Base-by-base conservation (phyloP, 129 eudicot species). In the Oenanthe sinensis region DNA sequence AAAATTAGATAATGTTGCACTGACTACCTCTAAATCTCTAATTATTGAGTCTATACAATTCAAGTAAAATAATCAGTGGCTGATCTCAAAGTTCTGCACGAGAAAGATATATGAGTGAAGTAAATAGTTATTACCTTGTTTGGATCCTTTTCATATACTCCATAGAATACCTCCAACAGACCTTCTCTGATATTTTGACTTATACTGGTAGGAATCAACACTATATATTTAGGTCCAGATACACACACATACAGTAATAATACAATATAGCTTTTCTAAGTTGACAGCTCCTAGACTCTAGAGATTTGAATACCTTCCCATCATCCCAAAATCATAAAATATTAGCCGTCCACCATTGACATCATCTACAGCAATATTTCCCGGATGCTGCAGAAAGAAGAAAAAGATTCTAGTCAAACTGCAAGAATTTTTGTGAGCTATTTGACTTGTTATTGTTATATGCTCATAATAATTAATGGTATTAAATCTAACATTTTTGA, bases 301-400 rank as follows among this genome's bases (percentile, higher is more conserved):
- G 47, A 33, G 55, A 74, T 55, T 48, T 79, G 62, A 37, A 75
- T 77, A 95, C 99, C 99, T 95, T 78, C 99, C 99, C 99, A 95
- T 95, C 99, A 95, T 95, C 82, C 99, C 99, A 83, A 95, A 95
- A 71, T 95, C 99, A 86, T 95, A 95, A 82, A 95, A 95, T 77
- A 95, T 95, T 81, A 95, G 84, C 80, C 99, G 90, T 86, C 99
- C 99, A 87, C 99, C 99, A 87, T 95, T 95, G 33, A 90, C 88
- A 80, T 95, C 99, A 88, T 95, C 99, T 77, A 92, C 99, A 65
- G 99, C 99, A 79, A 95, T 95, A 82, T 95, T 95, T 45, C 99
- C 99, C 71, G 99, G 99, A 83, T 95, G 98, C 98, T 95, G 90
- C 80, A 81, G 62, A 80, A 74, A 77, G 13, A 73, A 75, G 69